Evolutionary conservation across 2,329 filamentous ascomycete species (phyloP).

Genomic region (Fusarium azukiicola): DNA sequence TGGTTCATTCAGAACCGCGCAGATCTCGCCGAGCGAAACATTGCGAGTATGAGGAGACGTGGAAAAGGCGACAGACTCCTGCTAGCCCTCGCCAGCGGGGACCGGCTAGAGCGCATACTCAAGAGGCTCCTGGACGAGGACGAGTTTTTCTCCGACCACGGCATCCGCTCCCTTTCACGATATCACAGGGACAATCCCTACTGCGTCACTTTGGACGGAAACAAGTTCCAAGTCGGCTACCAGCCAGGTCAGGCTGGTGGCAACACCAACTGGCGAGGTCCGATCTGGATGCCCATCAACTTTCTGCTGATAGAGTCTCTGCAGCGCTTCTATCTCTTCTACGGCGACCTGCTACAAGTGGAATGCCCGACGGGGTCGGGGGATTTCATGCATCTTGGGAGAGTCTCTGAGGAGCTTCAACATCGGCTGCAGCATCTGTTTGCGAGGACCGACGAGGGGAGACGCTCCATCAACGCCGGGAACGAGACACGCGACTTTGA

Average conservation of each 20-base stretch:
- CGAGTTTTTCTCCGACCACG: slow-evolving; percentile 94
- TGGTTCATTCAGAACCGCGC: slow-evolving; percentile 96
- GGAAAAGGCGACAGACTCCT: slow-evolving; percentile 95
- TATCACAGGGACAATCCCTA: slow-evolving; percentile 94
- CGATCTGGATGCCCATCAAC: slow-evolving; percentile 98
- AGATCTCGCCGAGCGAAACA: slow-evolving; percentile 95
- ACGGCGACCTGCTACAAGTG: slow-evolving; percentile 91
- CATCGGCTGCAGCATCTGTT: slow-evolving; percentile 97
- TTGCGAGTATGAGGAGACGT: slow-evolving; percentile 94
- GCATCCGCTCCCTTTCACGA: slow-evolving; percentile 95
- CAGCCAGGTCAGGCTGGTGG: slow-evolving; percentile 97
- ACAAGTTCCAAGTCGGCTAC: slow-evolving; percentile 92
- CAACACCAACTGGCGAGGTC: slow-evolving; percentile 98
- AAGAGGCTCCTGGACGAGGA: slow-evolving; percentile 96
- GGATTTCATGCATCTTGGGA: slow-evolving; percentile 96
- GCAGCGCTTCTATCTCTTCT: slow-evolving; percentile 98
- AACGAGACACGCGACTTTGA: slow-evolving; percentile 95
- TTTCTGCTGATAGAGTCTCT: slow-evolving; percentile 96
- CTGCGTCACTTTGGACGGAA: slow-evolving; percentile 97
- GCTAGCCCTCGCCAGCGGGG: slow-evolving; percentile 94
- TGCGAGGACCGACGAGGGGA: slow-evolving; percentile 89
- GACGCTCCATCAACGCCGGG: slow-evolving; percentile 93
- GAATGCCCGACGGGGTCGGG: slow-evolving; percentile 98
- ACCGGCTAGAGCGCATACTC: slow-evolving; percentile 92
- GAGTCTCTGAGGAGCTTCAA: slow-evolving; percentile 97